Percentiles rank a stretch among this genome's conserved stretches.
Evolutionary conservation across 1,284 basidiomycete species (phyloP).

Genomic region (Dichomitus squalens): DNA sequence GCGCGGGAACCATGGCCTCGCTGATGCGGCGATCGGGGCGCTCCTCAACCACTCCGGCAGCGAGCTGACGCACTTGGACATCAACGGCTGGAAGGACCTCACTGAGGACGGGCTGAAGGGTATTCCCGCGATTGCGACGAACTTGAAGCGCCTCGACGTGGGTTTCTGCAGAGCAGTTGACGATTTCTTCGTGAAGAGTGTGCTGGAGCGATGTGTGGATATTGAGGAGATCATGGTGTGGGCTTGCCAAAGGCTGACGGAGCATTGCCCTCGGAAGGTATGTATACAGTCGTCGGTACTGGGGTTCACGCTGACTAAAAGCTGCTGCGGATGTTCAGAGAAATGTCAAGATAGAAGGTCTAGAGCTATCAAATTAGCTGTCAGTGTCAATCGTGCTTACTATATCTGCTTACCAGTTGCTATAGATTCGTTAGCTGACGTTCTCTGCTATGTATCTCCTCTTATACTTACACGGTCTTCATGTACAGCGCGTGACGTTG

Average conservation of each 20-base stretch:
- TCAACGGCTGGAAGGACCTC: conserved; percentile 79
- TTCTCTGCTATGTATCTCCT: too few relatives aligned
- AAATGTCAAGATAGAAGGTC: too few relatives aligned
- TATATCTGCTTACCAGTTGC: too few relatives aligned
- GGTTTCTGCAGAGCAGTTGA: conserved; percentile 89
- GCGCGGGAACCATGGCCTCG: conserved; percentile 63
- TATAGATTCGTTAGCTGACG: too few relatives aligned
- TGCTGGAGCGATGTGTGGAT: conserved; percentile 59
- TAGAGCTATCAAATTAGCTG: too few relatives aligned
- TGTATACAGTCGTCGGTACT: too few relatives aligned
- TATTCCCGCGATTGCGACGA: conserved; percentile 50
- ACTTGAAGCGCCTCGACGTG: conserved; percentile 72
- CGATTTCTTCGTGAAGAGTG: conserved; percentile 78
- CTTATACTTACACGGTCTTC: too few relatives aligned
- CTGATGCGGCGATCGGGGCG: conserved; percentile 59
- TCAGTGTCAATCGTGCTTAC: too few relatives aligned
- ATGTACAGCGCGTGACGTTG: too few relatives aligned
- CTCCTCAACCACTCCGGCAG: conserved; percentile 73
- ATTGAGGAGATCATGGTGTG: conserved; percentile 66
- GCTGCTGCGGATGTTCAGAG: too few relatives aligned
- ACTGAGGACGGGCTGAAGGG: conserved; percentile 56
- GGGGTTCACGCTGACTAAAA: too few relatives aligned
- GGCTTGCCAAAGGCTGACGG: conserved; percentile 71
- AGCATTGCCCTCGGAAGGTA: conserved; percentile 57
- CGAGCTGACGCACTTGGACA: conserved; percentile 63